These are phyloP conservation scores for Phytophthora cryptogea DNA, from an alignment of 352 stramenopile genomes.

Conservation along the genomic window DNA sequence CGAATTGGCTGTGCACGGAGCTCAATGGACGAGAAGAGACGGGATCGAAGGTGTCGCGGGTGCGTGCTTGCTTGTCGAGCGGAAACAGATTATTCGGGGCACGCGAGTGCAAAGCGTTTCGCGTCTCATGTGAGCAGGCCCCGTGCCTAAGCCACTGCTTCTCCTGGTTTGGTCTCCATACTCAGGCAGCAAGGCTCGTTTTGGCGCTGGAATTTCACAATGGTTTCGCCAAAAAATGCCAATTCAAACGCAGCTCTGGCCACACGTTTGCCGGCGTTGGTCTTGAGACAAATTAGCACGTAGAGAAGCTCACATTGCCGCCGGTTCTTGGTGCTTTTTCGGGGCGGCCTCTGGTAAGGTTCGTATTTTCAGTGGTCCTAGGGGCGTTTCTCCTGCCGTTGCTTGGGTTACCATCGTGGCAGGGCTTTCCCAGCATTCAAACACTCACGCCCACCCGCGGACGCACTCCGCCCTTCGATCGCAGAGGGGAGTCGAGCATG, in stretches of 20 bases:
- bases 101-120: constrained; percentile 24
- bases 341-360: constrained; percentile 14
- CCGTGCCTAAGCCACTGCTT: constrained; percentile 3
- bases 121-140: constrained; percentile 6
- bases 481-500: constrained; percentile 40
- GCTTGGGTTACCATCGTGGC: constrained; percentile 14
- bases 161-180: background rate
- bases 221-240: constrained; percentile 15
- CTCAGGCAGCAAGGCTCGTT: constrained; percentile 4
- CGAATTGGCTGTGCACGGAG: constrained; percentile 7
- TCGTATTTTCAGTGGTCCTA: constrained; percentile 12
- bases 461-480: constrained; percentile 37
- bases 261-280: background rate
- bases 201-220: constrained; percentile 1
- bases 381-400: constrained; percentile 28
- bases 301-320: constrained; percentile 9
- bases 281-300: constrained; percentile 19
- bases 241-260: constrained; percentile 6
- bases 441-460: constrained; percentile 22
- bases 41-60: constrained; percentile 7
- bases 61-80: constrained; percentile 7
- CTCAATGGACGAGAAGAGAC: constrained; percentile 20
- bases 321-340: constrained; percentile 31
- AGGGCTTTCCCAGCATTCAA: constrained; percentile 31
- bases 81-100: constrained; percentile 37